Percentiles rank a stretch among this genome's conserved stretches.
Evolutionary conservation across 2,329 filamentous ascomycete genomes (phyloP).

Genomic region (Setomelanomma holmii): DNA sequence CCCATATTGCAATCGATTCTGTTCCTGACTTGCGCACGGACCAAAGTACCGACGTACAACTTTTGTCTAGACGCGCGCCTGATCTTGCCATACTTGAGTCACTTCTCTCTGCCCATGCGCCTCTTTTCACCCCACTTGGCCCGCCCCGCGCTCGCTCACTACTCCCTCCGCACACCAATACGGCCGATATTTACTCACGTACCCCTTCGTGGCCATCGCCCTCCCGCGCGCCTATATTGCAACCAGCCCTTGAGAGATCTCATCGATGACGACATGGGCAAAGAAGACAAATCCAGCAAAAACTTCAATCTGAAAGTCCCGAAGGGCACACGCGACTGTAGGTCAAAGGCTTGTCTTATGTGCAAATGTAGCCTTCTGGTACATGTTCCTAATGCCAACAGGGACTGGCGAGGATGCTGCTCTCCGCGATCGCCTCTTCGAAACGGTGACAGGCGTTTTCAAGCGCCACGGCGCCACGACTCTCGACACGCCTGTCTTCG

Average conservation of each 20-base stretch:
- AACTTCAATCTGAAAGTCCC: constrained; percentile 80
- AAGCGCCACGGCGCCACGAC: constrained; percentile 49
- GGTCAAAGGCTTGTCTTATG: constrained; percentile 52
- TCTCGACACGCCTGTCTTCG: constrained; percentile 73
- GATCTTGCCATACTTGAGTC: constrained; percentile 31
- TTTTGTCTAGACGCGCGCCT: constrained; percentile 26
- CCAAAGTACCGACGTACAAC: constrained; percentile 10
- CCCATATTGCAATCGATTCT: neutral
- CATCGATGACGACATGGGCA: constrained; percentile 52
- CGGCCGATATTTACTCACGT: constrained; percentile 20
- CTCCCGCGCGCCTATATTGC: constrained; percentile 22
- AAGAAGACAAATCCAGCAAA: constrained; percentile 49
- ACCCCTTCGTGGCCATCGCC: constrained; percentile 9
- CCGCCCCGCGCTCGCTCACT: constrained; percentile 38
- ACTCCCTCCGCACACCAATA: constrained; percentile 25
- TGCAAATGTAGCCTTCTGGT: neutral
- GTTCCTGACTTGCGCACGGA: constrained; percentile 14
- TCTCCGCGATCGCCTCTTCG: constrained; percentile 46
- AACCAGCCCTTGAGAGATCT: constrained; percentile 17
- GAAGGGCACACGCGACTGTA: constrained; percentile 89
- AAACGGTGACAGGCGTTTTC: constrained; percentile 44
- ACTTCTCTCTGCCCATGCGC: constrained; percentile 36
- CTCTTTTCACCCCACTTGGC: constrained; percentile 39
- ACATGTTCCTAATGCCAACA: constrained; percentile 24
- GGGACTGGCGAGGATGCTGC: constrained; percentile 44